phyloP scores from a whole-genome alignment of 2,329 filamentous ascomycete species.

The Sporothrix mexicana region DNA sequence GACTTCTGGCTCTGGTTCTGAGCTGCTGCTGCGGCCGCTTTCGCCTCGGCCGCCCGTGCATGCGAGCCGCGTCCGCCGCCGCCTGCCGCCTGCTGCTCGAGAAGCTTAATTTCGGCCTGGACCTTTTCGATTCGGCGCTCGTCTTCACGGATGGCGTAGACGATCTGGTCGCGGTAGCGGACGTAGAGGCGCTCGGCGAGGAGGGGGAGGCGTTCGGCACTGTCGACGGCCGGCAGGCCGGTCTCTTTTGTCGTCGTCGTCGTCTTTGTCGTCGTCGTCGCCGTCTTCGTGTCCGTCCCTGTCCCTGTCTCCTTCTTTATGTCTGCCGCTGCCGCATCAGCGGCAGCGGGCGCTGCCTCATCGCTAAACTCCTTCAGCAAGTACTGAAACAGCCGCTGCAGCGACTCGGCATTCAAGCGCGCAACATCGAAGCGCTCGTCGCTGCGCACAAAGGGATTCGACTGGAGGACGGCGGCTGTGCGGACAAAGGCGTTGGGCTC shows the following conservation, averaged over 20 bases:
- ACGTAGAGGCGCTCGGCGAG: slow-evolving; percentile 77
- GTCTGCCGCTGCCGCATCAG: slow-evolving; percentile 47
- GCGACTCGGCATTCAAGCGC: slow-evolving; percentile 76
- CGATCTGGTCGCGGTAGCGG: slow-evolving; percentile 71
- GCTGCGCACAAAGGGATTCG: slow-evolving; percentile 73
- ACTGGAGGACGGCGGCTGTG: slow-evolving; percentile 66
- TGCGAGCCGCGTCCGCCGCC: slow-evolving; percentile 30
- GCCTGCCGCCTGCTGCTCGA: slow-evolving; percentile 57
- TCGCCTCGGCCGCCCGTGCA: slow-evolving; percentile 19
- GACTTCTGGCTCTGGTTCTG: slow-evolving; percentile 15
- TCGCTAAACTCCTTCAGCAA: slow-evolving; percentile 71
- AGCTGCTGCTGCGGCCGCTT: slow-evolving; percentile 10
- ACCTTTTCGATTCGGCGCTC: slow-evolving; percentile 70
- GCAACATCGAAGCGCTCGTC: slow-evolving; percentile 73
- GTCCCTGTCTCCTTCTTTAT: neutral
- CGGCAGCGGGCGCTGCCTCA: slow-evolving; percentile 52
- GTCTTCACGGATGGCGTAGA: slow-evolving; percentile 74
- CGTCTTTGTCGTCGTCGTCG: slow-evolving; percentile 65
- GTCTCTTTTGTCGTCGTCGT: slow-evolving; percentile 49
- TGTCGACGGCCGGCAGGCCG: slow-evolving; percentile 44
- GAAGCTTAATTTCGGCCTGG: slow-evolving; percentile 69
- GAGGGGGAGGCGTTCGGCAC: slow-evolving; percentile 69
- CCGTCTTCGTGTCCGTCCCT: slow-evolving; percentile 71
- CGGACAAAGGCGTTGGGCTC: slow-evolving; percentile 45
- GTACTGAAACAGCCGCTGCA: slow-evolving; percentile 78